phyloP scores from a whole-genome alignment of 2,329 filamentous ascomycete species.

The Ramularia endophylla region DNA sequence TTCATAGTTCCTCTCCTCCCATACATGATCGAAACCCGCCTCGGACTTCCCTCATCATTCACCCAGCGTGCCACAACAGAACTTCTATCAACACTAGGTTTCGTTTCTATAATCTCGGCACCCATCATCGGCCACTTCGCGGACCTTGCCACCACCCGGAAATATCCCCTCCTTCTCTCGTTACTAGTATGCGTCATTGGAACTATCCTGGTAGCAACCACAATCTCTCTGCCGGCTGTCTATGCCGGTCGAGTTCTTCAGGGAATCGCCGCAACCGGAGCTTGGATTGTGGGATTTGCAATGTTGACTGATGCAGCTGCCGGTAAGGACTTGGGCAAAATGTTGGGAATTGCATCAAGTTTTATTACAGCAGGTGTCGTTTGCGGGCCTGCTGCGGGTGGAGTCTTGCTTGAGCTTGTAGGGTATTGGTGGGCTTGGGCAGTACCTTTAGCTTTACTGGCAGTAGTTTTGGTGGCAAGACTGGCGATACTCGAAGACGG shows the following conservation, averaged over 20 bases:
- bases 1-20: conserved; percentile 16
- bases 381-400: conserved; percentile 10
- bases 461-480: conserved; percentile 12
- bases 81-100: conserved; percentile 33
- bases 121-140: conserved; percentile 17
- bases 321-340: conserved; percentile 12
- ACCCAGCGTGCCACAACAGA: conserved; percentile 14
- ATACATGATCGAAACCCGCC: conserved; percentile 16
- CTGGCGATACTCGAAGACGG: conserved; percentile 11
- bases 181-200: conserved; percentile 10
- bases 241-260: conserved; percentile 14
- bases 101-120: conserved; percentile 36
- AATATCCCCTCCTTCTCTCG: conserved; percentile 13
- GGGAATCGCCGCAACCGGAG: conserved; percentile 11
- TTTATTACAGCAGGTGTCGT: conserved; percentile 15
- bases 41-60: conserved; percentile 7
- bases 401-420: conserved; percentile 11
- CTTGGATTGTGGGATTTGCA: conserved; percentile 15
- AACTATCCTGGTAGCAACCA: conserved; percentile 11
- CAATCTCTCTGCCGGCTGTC: conserved; percentile 3
- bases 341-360: conserved; percentile 9
- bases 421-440: conserved; percentile 18
- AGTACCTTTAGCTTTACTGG: conserved; percentile 12
- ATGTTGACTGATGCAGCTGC: conserved; percentile 15
- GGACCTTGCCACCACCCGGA: conserved; percentile 11